These are phyloP conservation scores for Paramecium pentaurelia DNA, from an alignment of 73 alveolate species.

Conservation along the genomic window DNA sequence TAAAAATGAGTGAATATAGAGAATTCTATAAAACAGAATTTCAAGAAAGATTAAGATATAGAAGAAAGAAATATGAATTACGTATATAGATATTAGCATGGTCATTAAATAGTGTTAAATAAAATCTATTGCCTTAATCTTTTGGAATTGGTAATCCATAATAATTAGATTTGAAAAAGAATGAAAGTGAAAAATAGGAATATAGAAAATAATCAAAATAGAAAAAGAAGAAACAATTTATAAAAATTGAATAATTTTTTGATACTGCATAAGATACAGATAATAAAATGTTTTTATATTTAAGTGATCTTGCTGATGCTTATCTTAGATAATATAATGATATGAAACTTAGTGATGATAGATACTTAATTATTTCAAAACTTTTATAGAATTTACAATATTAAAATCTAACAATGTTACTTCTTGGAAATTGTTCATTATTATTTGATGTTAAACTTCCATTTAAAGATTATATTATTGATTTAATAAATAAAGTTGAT, in stretches of 20 bases:
- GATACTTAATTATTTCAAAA: background rate
- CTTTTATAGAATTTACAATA: background rate
- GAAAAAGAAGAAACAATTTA: background rate
- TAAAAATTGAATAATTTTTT: background rate
- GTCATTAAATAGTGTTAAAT: conserved; percentile 4
- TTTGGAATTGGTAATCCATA: background rate
- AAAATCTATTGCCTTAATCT: background rate
- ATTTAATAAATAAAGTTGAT: background rate
- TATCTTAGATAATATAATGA: conserved; percentile 13
- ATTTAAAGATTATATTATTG: background rate
- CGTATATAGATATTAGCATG: background rate
- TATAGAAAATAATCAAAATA: background rate
- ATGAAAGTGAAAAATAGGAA: conserved; percentile 4
- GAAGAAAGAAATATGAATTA: background rate
- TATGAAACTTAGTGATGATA: background rate
- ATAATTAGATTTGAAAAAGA: background rate
- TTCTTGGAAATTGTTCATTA: background rate
- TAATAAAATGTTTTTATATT: background rate
- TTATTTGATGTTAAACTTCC: conserved; percentile 1
- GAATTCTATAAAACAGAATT: background rate
- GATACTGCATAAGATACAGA: background rate
- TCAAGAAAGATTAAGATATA: background rate
- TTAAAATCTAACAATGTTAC: background rate
- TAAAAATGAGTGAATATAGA: background rate
- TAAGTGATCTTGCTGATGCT: background rate